A percentile compares a stretch with the other conserved stretches of the same genome.
Evolutionary conservation across 176 grass and related monocot species (phyloP).

Genomic region (Phyllostachys edulis): DNA sequence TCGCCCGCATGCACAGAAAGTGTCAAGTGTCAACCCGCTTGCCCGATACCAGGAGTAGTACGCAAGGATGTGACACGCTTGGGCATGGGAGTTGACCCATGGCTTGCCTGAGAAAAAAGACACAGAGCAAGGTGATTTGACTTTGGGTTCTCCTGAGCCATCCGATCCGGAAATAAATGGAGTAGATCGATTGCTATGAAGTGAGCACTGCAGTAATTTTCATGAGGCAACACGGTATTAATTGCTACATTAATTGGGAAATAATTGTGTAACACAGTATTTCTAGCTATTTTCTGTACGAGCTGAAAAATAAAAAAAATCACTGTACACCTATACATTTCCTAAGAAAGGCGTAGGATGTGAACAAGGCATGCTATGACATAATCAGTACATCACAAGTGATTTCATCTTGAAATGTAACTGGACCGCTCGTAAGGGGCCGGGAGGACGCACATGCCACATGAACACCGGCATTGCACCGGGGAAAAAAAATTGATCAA

Average conservation of each 20-base stretch:
- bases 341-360: neutral
- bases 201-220: no score
- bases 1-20: neutral
- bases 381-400: constrained; percentile 2
- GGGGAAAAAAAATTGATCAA: neutral
- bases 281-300: no score
- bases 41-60: neutral
- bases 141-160: no score
- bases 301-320: neutral
- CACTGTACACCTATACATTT: neutral
- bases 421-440: neutral
- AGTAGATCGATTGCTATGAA: no score
- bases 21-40: neutral
- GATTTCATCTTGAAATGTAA: neutral
- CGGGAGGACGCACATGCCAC: constrained; percentile 18
- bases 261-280: no score
- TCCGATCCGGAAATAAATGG: neutral
- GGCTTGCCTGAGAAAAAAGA: neutral
- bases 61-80: neutral
- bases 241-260: no score
- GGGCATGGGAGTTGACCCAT: neutral
- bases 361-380: neutral
- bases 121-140: neutral
- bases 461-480: constrained; percentile 8
- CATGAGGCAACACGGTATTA: neutral